phyloP scores from a whole-genome alignment of 2,329 filamentous ascomycete species.

The Xylariaceae sp. region DNA sequence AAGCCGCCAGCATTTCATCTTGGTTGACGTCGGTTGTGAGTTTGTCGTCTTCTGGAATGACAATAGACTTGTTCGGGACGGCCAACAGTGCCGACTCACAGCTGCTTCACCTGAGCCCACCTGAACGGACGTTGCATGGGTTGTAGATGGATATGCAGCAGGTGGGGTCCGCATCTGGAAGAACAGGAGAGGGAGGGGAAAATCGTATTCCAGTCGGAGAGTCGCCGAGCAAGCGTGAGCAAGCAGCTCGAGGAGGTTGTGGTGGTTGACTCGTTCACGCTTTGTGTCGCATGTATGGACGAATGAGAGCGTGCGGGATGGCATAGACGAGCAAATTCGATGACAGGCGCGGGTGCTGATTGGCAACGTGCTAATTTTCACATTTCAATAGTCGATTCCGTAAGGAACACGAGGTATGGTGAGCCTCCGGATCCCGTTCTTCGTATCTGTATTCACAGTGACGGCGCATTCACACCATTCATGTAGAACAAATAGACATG shows the following conservation, averaged over 20 bases:
- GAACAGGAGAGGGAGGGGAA: slow-evolving; percentile 1
- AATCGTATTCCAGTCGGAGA: not conserved
- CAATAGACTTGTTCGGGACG: too few relatives aligned
- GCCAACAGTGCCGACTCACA: slow-evolving; percentile 1
- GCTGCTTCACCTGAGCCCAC: slow-evolving; percentile 28
- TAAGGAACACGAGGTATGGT: slow-evolving; percentile 4
- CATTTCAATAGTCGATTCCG: slow-evolving; percentile 13
- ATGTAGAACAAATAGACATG: too few relatives aligned
- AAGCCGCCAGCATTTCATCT: not conserved
- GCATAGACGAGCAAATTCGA: not conserved
- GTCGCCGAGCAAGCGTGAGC: slow-evolving; percentile 1
- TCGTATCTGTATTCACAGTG: too few relatives aligned
- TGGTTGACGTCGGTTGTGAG: too few relatives aligned
- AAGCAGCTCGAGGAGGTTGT: slow-evolving; percentile 14
- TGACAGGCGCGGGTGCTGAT: slow-evolving; percentile 7
- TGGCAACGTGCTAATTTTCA: slow-evolving; percentile 10
- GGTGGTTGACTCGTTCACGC: slow-evolving; percentile 18
- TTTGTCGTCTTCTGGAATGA: too few relatives aligned
- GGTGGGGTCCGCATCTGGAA: slow-evolving; percentile 7
- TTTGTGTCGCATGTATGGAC: slow-evolving; percentile 21
- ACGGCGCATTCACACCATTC: too few relatives aligned
- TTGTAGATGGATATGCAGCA: slow-evolving; percentile 3
- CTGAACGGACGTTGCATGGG: slow-evolving; percentile 23
- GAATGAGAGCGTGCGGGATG: slow-evolving; percentile 14
- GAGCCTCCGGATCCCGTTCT: too few relatives aligned